Base-by-base conservation (phyloP, 257 asterid genomes). In the Lantana camara region DNA sequence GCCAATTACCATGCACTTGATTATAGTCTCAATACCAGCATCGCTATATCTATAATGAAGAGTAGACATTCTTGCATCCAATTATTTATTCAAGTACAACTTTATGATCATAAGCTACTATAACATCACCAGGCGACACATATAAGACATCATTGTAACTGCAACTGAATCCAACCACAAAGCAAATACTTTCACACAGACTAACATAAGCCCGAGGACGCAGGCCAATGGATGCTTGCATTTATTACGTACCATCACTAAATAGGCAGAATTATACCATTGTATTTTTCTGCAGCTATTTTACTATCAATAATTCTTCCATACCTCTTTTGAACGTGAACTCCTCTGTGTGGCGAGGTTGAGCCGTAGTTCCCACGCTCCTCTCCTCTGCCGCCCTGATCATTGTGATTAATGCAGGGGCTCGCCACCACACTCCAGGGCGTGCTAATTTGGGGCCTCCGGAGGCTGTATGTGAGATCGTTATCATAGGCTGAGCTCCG, bases 231-330 rank as follows among this genome's bases (percentile, higher is more conserved):
- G n/a, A n/a, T n/a, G n/a, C n/a, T n/a, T n/a, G n/a, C n/a, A n/a
- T n/a, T n/a, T n/a, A n/a, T n/a, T n/a, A 9, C 13, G 0, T 10
- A 17, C 14, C 11, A 35, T n/a, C 42, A 14, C 30, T n/a, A 57
- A 27, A 34, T 12, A n/a, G 64, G 76, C 42, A n/a, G n/a, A 44
- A 69, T 57, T 21, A 80, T 59, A 3, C 85, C 85, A 0, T 60
- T 55, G 57, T 79, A 80, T 16, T 15, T 80, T 17, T 6, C 41
- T 3, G 85, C 82, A 16, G 77, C 77, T 65, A 46, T 56, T 34
- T 13, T 35, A 54, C 75, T 11, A 53, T 80, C 78, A 35, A 80
- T 76, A 16, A 48, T 56, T 17, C 27, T 41, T 0, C 0, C 17
- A 47, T 63, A 24, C 48, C 14, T 38, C 16, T 55, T 32, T 0